Evolutionary conservation across 345 rosid genomes (phyloP).

Genomic region (Salix caprea): DNA sequence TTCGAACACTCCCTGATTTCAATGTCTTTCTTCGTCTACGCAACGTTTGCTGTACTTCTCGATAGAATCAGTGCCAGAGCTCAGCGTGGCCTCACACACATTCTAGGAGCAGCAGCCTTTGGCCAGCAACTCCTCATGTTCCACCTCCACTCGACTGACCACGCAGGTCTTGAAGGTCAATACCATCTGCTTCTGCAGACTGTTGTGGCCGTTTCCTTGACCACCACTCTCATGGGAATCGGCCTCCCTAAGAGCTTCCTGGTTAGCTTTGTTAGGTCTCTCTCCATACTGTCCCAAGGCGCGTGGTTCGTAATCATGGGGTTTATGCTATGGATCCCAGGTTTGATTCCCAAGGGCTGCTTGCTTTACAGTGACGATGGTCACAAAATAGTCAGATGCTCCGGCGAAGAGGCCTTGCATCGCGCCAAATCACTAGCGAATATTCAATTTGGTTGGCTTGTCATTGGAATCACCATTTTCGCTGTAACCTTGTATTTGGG

Average conservation of each 20-base stretch:
- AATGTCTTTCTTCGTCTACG: conserved; percentile 54
- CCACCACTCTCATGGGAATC: conserved; percentile 55
- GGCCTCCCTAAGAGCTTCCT: conserved; percentile 59
- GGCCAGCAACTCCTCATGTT: conserved; percentile 62
- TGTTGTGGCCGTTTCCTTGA: conserved; percentile 39
- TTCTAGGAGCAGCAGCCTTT: conserved; percentile 48
- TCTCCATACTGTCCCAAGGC: conserved; percentile 63
- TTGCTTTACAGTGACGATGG: conserved; percentile 55
- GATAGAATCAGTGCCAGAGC: conserved; percentile 34
- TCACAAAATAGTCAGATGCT: conserved; percentile 58
- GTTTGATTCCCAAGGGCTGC: conserved; percentile 54
- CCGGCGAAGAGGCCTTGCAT: conserved; percentile 39
- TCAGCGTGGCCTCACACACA: conserved; percentile 28
- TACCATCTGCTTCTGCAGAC: conserved; percentile 65
- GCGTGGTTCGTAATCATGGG: conserved; percentile 70
- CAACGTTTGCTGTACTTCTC: conserved; percentile 46
- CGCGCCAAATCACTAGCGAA: conserved; percentile 65
- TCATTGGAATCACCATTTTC: background rate
- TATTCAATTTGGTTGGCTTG: conserved; percentile 52
- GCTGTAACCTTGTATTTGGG: background rate
- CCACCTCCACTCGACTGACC: conserved; percentile 73
- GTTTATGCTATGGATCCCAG: conserved; percentile 66
- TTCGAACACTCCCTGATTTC: conserved; percentile 73
- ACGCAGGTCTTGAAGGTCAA: conserved; percentile 69
- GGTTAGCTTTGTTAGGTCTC: conserved; percentile 57